Evolutionary conservation across 352 stramenopile species (phyloP).

Genomic region (Pythium rhizo-oryzae): DNA sequence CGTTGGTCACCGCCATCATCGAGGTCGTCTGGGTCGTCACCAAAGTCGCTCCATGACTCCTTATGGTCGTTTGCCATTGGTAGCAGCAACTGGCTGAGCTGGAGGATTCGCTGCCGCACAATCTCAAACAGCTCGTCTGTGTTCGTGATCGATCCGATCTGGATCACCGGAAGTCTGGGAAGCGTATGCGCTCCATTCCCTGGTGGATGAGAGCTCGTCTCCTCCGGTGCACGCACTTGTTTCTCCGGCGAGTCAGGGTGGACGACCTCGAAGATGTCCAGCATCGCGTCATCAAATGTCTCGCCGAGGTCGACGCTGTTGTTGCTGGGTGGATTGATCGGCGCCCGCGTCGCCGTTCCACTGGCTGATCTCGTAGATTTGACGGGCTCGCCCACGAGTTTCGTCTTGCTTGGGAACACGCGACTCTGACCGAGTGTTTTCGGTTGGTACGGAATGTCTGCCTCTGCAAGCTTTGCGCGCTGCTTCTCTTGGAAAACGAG

Average conservation of each 20-base stretch:
- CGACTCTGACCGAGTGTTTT: constrained; percentile 27
- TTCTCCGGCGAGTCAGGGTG: constrained; percentile 27
- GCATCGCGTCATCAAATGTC: constrained; percentile 38
- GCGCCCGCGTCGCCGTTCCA: neutral
- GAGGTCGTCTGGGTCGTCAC: constrained; percentile 37
- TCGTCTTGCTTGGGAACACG: constrained; percentile 27
- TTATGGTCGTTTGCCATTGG: constrained; percentile 26
- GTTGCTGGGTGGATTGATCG: neutral
- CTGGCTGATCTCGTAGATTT: neutral
- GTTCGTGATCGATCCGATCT: constrained; percentile 46
- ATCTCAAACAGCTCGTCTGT: constrained; percentile 59
- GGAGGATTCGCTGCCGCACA: constrained; percentile 44
- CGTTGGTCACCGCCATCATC: constrained; percentile 12
- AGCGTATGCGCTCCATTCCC: neutral
- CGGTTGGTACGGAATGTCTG: neutral
- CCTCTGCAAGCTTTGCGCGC: constrained; percentile 16
- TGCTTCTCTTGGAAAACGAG: constrained; percentile 41
- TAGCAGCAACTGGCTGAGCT: constrained; percentile 33
- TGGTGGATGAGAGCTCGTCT: neutral
- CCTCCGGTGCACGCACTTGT: neutral
- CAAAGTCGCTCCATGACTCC: constrained; percentile 54
- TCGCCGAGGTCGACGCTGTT: constrained; percentile 2
- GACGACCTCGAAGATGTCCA: constrained; percentile 30
- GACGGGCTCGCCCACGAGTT: constrained; percentile 3
- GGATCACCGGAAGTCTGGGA: constrained; percentile 36